phyloP scores from a whole-genome alignment of 805 yeast species.

The Candida lessepsii region DNA sequence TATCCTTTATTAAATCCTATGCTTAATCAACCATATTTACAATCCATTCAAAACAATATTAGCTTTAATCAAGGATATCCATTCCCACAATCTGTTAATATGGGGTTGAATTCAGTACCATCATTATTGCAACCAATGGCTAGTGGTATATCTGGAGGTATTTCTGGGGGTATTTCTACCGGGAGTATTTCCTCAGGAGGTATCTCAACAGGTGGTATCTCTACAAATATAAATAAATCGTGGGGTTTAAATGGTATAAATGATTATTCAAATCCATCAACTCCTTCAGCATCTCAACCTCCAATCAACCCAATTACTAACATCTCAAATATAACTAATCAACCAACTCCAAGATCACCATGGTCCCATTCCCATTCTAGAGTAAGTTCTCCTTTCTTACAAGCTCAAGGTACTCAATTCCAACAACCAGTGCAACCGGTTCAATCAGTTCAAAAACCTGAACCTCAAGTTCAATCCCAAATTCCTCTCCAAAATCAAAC shows the following conservation, averaged over 20 bases:
- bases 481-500: too few relatives aligned
- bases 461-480: too few relatives aligned
- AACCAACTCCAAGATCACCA: constrained; percentile 42
- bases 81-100: constrained; percentile 1
- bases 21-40: constrained; percentile 13
- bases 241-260: constrained; percentile 42
- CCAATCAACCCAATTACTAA: constrained; percentile 7
- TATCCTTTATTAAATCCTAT: constrained; percentile 12
- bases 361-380: constrained; percentile 40
- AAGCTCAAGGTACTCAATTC: constrained; percentile 13
- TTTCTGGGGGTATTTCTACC: too few relatives aligned
- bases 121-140: constrained; percentile 36
- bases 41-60: constrained; percentile 6
- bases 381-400: constrained; percentile 41
- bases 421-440: not conserved
- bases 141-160: too few relatives aligned
- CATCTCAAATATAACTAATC: constrained; percentile 14
- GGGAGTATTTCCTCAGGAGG: too few relatives aligned
- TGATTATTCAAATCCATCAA: constrained; percentile 14
- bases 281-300: constrained; percentile 10
- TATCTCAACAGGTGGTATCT: too few relatives aligned
- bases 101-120: constrained; percentile 22
- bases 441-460: too few relatives aligned
- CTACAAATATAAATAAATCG: constrained; percentile 26
- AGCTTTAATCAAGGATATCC: constrained; percentile 6